Conservation (phyloP, 202 grass and related monocot species). For the Alloteropsis angusta region DNA sequence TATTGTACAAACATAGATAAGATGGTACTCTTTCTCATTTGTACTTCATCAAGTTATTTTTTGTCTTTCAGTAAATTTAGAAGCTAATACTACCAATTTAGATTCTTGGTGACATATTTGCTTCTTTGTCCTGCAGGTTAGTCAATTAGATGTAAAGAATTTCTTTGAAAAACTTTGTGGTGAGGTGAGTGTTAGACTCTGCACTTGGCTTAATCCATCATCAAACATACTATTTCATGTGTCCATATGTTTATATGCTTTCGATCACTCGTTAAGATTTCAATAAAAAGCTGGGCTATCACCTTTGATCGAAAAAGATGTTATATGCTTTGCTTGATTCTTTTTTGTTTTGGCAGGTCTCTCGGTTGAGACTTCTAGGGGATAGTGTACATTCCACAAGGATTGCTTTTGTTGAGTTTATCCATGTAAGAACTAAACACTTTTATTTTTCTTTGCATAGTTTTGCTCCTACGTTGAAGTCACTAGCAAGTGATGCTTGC, state of each 20-base stretch:
- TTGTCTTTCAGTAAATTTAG: background rate
- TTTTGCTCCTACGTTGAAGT: background rate
- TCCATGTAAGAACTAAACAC: conserved; percentile 46
- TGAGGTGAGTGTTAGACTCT: conserved; percentile 45
- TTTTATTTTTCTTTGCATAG: background rate
- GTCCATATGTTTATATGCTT: no score
- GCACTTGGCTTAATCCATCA: background rate
- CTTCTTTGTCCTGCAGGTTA: conserved; percentile 42
- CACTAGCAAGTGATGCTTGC: background rate
- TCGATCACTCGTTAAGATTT: no score
- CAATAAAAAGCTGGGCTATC: no score
- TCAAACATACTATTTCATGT: background rate
- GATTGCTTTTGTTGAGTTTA: conserved; percentile 97
- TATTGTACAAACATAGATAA: conserved; percentile 99
- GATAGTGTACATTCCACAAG: conserved; percentile 86
- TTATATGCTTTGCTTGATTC: conserved; percentile 14
- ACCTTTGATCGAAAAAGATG: background rate
- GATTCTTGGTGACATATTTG: conserved; percentile 6
- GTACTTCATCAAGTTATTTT: background rate
- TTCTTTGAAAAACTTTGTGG: conserved; percentile 90
- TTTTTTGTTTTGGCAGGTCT: conserved; percentile 51
- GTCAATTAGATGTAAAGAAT: conserved; percentile 74
- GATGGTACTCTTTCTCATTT: conserved; percentile 38
- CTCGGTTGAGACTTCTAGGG: conserved; percentile 81
- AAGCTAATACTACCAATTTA: conserved; percentile 9